Evolutionary conservation across 352 stramenopile species (phyloP).

Genomic region (Globisporangium okanoganense): DNA sequence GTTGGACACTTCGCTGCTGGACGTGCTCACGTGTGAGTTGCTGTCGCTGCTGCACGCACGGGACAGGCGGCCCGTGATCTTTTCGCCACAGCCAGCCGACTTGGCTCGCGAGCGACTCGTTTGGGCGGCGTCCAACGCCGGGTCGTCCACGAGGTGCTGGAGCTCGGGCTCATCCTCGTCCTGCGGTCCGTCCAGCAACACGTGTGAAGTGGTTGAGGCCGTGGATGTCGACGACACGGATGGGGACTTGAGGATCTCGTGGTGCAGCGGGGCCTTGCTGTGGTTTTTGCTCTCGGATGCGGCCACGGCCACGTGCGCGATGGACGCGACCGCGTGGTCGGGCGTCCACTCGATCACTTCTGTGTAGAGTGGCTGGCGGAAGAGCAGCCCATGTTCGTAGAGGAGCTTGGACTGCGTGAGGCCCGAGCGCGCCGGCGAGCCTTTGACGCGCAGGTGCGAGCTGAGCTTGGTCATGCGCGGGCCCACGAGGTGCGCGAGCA

Average conservation of each 20-base stretch:
- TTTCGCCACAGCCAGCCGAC: constrained; percentile 3
- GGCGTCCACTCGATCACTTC: constrained; percentile 66
- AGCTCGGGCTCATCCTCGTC: constrained; percentile 25
- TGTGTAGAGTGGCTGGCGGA: constrained; percentile 61
- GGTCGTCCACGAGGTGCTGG: constrained; percentile 14
- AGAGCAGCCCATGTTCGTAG: constrained; percentile 71
- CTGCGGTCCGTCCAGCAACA: constrained; percentile 16
- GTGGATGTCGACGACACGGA: constrained; percentile 15
- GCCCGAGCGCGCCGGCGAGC: constrained; percentile 40
- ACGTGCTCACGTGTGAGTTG: constrained; percentile 17
- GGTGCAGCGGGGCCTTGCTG: neutral
- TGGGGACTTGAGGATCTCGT: constrained; percentile 14
- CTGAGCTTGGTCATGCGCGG: constrained; percentile 68
- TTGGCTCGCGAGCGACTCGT: neutral
- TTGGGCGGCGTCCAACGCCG: neutral
- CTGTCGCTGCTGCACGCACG: constrained; percentile 12
- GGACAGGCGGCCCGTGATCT: constrained; percentile 3
- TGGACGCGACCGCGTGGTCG: constrained; percentile 27
- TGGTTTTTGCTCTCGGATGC: constrained; percentile 25
- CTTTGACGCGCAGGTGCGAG: constrained; percentile 60
- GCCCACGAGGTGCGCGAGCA: constrained; percentile 69
- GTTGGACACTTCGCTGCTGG: constrained; percentile 14
- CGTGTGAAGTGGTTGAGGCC: constrained; percentile 6
- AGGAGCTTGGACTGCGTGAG: constrained; percentile 63
- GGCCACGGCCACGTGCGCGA: constrained; percentile 37